Conservation (phyloP, 345 rosid species). For the Eutrema japonicum region DNA sequence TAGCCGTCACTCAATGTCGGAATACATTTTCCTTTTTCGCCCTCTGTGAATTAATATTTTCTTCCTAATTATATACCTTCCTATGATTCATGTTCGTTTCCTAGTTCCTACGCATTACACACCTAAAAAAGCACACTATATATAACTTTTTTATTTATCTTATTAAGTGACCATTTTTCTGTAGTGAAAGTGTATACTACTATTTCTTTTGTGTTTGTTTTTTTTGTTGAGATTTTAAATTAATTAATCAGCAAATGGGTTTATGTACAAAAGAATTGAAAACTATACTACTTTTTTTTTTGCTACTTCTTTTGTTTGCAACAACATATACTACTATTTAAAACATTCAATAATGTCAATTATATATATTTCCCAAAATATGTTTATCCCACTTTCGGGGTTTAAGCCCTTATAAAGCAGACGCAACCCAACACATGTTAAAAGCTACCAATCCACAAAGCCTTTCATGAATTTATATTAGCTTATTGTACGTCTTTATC, state of each 20-base stretch:
- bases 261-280: too few species aligned
- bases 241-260: too few species aligned
- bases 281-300: too few species aligned
- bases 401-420: neutral
- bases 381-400: neutral
- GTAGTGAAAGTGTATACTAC: slow-evolving; percentile 5
- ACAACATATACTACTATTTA: neutral
- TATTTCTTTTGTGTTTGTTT: neutral
- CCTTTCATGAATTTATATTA: neutral
- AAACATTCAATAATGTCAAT: slow-evolving; percentile 21
- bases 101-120: slow-evolving; percentile 24
- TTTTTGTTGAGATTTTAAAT: too few species aligned
- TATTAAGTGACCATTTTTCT: slow-evolving; percentile 21
- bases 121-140: slow-evolving; percentile 16
- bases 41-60: neutral
- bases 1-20: slow-evolving; percentile 44
- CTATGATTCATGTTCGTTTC: slow-evolving; percentile 28
- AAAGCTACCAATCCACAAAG: neutral
- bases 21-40: neutral
- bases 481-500: neutral
- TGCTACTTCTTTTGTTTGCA: too few species aligned
- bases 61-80: slow-evolving; percentile 35
- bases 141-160: neutral
- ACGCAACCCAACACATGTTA: neutral
- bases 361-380: neutral